Conservation (phyloP, 2,329 filamentous ascomycete genomes). For the Aspergillus hortae region DNA sequence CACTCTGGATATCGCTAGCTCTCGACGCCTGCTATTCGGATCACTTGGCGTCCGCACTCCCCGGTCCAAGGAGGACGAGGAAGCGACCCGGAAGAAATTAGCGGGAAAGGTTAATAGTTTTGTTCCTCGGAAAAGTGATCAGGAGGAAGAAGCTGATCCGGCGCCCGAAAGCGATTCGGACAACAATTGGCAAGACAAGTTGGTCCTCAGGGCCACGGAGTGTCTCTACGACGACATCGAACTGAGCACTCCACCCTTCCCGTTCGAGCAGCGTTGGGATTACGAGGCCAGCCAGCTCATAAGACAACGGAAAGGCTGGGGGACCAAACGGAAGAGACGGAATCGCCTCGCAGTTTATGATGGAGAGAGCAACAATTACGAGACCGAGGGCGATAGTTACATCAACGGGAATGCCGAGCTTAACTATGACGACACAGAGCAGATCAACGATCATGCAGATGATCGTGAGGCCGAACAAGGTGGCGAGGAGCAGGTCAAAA, state of each 20-base stretch:
- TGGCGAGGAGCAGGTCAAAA: slow-evolving; percentile 33
- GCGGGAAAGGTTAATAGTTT: slow-evolving; percentile 50
- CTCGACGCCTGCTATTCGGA: slow-evolving; percentile 66
- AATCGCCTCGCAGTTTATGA: slow-evolving; percentile 50
- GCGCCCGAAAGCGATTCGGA: slow-evolving; percentile 45
- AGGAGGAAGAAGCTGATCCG: slow-evolving; percentile 21
- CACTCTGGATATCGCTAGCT: slow-evolving; percentile 57
- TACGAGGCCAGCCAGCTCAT: slow-evolving; percentile 59
- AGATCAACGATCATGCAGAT: slow-evolving; percentile 18
- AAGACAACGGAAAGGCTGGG: slow-evolving; percentile 33
- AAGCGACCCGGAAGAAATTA: slow-evolving; percentile 57
- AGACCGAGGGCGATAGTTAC: slow-evolving; percentile 36
- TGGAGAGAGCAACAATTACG: slow-evolving; percentile 40
- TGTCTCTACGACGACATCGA: slow-evolving; percentile 68
- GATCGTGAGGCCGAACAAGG: slow-evolving; percentile 14
- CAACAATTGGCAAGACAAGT: slow-evolving; percentile 69
- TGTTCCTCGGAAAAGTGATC: slow-evolving; percentile 25
- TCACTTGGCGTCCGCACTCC: slow-evolving; percentile 68
- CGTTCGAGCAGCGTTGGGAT: slow-evolving; percentile 88
- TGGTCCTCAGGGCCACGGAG: slow-evolving; percentile 76
- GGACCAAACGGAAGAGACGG: slow-evolving; percentile 43
- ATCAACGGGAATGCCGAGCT: slow-evolving; percentile 25
- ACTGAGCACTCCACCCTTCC: slow-evolving; percentile 77
- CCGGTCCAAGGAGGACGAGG: slow-evolving; percentile 65
- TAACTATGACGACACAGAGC: slow-evolving; percentile 43